Base-by-base conservation (phyloP, 495 filamentous ascomycete genomes). In the Acidiella bohemica region DNA sequence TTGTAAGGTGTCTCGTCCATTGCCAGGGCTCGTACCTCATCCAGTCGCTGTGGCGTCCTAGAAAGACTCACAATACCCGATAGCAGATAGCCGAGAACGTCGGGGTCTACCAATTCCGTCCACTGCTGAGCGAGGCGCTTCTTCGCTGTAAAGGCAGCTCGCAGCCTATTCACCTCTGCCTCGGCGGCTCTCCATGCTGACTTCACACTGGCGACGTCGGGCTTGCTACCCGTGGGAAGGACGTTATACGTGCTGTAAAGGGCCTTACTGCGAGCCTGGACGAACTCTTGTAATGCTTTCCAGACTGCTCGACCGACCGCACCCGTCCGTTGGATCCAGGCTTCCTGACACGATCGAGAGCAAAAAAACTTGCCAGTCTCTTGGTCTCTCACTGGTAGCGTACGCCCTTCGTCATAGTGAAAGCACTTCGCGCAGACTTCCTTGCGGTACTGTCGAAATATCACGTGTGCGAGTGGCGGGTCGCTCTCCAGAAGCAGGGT, bases 361-460 rank as follows among this genome's bases (percentile, higher is more conserved):
- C 59, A 63, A 41, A 61, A 62, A 1, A 50, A 41, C 28, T 57
- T 50, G 18, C 59, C 59, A 8, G 47, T 41, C 1, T 24, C 20
- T 2, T 19, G 14, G 30, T 56, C 44, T 7, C 54, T 42, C 3
- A 60, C 39, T 7, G 24, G 35, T 36, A 53, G 32, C 11, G 51
- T 51, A 0, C 49, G 47, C 0, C 59, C 59, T 7, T 45, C 43
- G 34, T 59, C 53, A 46, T 63, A 63, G 22, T 13, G 14, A 37
- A 63, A 61, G 46, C 59, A 63, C 8, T 51, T 29, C 1, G 48
- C 57, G 49, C 59, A 63, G 14, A 61, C 59, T 49, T 63, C 59
- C 21, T 54, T 50, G 2, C 59, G 49, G 42, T 61, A 61, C 22
- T 58, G 50, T 9, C 57, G 47, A 25, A 56, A 45, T 2, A 62